phyloP scores from a whole-genome alignment of 2,329 filamentous ascomycete genomes.

The Drechslera avenae region DNA sequence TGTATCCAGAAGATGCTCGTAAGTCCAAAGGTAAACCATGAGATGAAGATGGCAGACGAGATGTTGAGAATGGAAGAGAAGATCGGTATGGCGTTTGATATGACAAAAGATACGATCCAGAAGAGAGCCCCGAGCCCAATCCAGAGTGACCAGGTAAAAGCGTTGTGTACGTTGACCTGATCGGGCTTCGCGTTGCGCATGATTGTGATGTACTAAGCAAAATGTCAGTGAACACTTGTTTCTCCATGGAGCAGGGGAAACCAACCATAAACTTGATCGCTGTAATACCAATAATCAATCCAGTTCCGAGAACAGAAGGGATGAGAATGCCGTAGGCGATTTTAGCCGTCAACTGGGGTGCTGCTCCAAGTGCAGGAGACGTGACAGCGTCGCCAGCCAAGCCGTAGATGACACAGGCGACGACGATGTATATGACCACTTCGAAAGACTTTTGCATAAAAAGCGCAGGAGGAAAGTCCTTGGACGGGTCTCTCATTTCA shows the following conservation, averaged over 20 bases:
- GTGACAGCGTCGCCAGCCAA: slow-evolving; percentile 66
- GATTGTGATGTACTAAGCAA: slow-evolving; percentile 61
- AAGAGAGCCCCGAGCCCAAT: slow-evolving; percentile 61
- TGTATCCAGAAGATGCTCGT: slow-evolving; percentile 55
- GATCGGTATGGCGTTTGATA: slow-evolving; percentile 52
- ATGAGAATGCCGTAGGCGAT: slow-evolving; percentile 70
- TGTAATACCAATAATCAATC: slow-evolving; percentile 71
- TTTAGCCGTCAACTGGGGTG: slow-evolving; percentile 62
- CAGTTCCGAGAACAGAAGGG: slow-evolving; percentile 72
- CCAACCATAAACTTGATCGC: slow-evolving; percentile 63
- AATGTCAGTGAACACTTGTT: neutral
- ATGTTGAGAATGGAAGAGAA: slow-evolving; percentile 70
- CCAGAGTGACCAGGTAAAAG: slow-evolving; percentile 63
- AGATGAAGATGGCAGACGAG: slow-evolving; percentile 62
- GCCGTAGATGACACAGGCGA: slow-evolving; percentile 71
- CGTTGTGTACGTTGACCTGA: slow-evolving; percentile 51
- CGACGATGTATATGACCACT: slow-evolving; percentile 66
- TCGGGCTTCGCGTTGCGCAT: slow-evolving; percentile 53
- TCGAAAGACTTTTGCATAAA: slow-evolving; percentile 60
- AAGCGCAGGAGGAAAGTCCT: slow-evolving; percentile 66
- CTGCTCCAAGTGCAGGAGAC: slow-evolving; percentile 69
- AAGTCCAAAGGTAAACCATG: slow-evolving; percentile 66
- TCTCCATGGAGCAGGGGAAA: neutral
- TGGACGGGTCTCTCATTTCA: slow-evolving; percentile 63
- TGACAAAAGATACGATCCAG: slow-evolving; percentile 61